Percentiles rank a stretch among this genome's conserved stretches.
These are phyloP conservation scores for Candida railenensis DNA, from an alignment of 805 yeast species.

Conservation along the genomic window DNA sequence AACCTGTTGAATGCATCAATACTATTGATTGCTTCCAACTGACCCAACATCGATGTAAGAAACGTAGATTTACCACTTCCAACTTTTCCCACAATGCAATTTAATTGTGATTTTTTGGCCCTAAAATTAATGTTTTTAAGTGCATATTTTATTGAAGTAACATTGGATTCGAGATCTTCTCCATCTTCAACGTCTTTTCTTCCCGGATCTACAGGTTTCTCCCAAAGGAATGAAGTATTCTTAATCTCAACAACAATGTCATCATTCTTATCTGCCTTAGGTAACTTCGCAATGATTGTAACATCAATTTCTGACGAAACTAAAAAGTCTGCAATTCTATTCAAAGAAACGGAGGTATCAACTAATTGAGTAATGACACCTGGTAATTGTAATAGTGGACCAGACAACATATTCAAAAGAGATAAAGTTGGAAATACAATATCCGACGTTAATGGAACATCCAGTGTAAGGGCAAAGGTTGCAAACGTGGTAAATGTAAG, in stretches of 20 bases:
- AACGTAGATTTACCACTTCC: constrained; percentile 68
- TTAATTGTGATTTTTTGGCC: constrained; percentile 52
- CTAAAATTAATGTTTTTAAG: constrained; percentile 46
- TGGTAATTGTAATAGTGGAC: constrained; percentile 62
- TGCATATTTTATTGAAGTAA: constrained; percentile 31
- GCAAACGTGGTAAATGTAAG: constrained; percentile 64
- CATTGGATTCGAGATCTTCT: constrained; percentile 42
- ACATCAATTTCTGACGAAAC: constrained; percentile 45
- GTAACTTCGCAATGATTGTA: constrained; percentile 18
- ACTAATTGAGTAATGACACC: constrained; percentile 52
- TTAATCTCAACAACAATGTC: constrained; percentile 40
- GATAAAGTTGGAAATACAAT: constrained; percentile 69
- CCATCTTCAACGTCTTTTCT: constrained; percentile 13
- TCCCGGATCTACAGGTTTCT: constrained; percentile 3
- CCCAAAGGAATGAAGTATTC: constrained; percentile 58
- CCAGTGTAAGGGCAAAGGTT: constrained; percentile 46
- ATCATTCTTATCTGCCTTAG: constrained; percentile 19
- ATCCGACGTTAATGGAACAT: constrained; percentile 59
- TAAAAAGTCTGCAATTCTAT: constrained; percentile 52
- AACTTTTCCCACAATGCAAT: constrained; percentile 65
- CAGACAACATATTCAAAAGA: constrained; percentile 55
- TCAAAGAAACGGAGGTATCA: constrained; percentile 59
- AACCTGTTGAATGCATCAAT: constrained; percentile 11
- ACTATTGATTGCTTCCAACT: constrained; percentile 38
- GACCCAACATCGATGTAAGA: constrained; percentile 54